phyloP scores from a whole-genome alignment of 352 stramenopile genomes.

The Globisporangium mamillatum region DNA sequence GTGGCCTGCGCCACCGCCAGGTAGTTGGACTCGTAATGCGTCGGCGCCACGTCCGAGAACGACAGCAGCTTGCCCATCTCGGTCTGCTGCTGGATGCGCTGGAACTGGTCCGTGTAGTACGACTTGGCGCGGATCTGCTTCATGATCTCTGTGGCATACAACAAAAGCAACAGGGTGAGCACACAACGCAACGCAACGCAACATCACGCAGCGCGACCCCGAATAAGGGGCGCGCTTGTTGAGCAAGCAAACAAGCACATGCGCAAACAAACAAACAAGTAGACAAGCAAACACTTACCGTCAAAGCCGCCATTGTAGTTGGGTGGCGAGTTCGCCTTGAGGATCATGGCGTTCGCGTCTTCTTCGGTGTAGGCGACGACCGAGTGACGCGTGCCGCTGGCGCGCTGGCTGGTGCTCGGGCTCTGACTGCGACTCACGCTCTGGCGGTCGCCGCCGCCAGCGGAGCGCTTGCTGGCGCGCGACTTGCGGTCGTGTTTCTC shows the following conservation, averaged over 20 bases:
- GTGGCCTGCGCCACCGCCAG: conserved; percentile 47
- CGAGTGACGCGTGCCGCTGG: conserved; percentile 16
- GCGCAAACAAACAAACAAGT: background rate
- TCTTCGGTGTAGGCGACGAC: conserved; percentile 38
- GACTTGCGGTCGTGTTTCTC: conserved; percentile 19
- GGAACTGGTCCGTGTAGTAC: conserved; percentile 79
- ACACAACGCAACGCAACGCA: background rate
- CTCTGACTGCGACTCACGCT: too few relatives aligned
- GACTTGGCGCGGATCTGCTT: conserved; percentile 77
- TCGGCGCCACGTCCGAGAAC: conserved; percentile 56
- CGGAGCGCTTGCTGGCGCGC: conserved; percentile 25
- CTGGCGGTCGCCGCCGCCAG: conserved; percentile 12
- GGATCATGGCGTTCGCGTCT: conserved; percentile 68
- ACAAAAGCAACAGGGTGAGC: background rate
- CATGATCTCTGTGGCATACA: conserved; percentile 50
- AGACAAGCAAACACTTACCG: conserved; percentile 19
- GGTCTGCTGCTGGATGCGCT: conserved; percentile 74
- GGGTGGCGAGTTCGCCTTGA: conserved; percentile 60
- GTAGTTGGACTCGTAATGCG: conserved; percentile 69
- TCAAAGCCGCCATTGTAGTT: conserved; percentile 65
- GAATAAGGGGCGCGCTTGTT: background rate
- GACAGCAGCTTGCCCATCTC: conserved; percentile 60
- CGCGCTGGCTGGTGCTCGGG: conserved; percentile 25
- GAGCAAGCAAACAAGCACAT: background rate
- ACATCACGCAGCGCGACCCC: background rate